A percentile compares a stretch with the other conserved stretches of the same genome.
These are phyloP conservation scores for Penicillium coffeae DNA, from an alignment of 495 filamentous ascomycete species.

Conservation along the genomic window DNA sequence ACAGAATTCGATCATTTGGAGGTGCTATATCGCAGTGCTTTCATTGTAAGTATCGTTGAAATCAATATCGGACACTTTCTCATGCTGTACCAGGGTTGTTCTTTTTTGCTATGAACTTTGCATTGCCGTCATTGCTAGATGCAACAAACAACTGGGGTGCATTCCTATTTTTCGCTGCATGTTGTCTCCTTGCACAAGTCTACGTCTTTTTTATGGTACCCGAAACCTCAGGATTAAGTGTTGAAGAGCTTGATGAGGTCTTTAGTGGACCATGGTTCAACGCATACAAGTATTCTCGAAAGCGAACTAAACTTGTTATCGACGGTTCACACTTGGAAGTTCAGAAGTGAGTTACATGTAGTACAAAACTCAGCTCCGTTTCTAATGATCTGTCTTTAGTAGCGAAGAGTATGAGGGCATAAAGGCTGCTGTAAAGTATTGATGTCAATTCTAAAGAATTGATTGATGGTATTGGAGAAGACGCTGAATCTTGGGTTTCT, in stretches of 20 bases:
- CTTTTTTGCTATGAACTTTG: constrained; percentile 10
- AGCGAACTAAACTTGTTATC: background rate
- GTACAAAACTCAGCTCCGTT: background rate
- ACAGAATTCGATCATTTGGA: constrained; percentile 22
- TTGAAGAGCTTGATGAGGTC: constrained; percentile 15
- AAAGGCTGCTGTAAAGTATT: background rate
- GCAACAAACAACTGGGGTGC: constrained; percentile 18
- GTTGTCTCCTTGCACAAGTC: constrained; percentile 11
- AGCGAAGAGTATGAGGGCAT: background rate
- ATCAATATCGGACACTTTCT: too few relatives aligned
- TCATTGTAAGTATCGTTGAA: constrained; percentile 15
- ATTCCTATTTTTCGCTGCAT: constrained; percentile 20
- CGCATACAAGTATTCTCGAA: background rate
- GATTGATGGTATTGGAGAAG: too few relatives aligned
- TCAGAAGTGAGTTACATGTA: background rate
- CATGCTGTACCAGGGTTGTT: too few relatives aligned
- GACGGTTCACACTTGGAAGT: background rate
- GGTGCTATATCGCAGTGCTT: constrained; percentile 11
- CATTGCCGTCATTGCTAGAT: constrained; percentile 7
- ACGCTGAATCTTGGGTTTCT: too few relatives aligned
- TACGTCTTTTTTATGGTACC: constrained; percentile 28
- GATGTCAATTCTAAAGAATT: too few relatives aligned
- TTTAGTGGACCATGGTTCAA: constrained; percentile 6
- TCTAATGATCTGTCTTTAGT: background rate
- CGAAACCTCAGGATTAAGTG: constrained; percentile 10